These are phyloP conservation scores for Trametes pubescens DNA, from an alignment of 1,284 basidiomycete species.

Conservation along the genomic window DNA sequence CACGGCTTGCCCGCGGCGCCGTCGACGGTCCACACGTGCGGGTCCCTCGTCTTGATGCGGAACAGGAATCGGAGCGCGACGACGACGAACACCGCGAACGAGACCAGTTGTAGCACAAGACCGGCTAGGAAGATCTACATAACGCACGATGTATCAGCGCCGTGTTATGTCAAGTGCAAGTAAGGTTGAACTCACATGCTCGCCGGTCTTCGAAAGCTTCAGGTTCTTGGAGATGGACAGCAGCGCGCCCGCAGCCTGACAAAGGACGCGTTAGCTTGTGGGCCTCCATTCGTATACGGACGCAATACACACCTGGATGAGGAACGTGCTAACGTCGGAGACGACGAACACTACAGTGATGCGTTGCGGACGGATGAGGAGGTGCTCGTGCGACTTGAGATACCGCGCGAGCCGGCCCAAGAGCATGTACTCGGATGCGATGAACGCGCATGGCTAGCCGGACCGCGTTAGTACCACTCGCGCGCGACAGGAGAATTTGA, in stretches of 20 bases:
- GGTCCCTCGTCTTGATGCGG: conserved; percentile 56
- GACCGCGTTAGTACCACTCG: not conserved
- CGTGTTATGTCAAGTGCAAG: not conserved
- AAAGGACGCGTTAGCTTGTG: not conserved
- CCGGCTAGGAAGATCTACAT: conserved; percentile 69
- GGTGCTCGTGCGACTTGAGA: conserved; percentile 57
- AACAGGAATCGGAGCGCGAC: conserved; percentile 68
- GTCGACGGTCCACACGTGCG: conserved; percentile 55
- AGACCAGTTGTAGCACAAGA: conserved; percentile 67
- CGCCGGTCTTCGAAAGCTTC: conserved; percentile 27
- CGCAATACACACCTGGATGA: conserved; percentile 59
- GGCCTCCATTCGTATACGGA: too few relatives aligned
- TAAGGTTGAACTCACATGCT: conserved; percentile 20
- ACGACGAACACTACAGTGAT: conserved; percentile 62
- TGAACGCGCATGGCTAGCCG: conserved; percentile 72
- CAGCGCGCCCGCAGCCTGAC: conserved; percentile 53
- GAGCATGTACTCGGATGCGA: conserved; percentile 76
- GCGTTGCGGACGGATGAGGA: conserved; percentile 61
- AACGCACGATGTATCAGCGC: not conserved
- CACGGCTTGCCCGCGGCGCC: conserved; percentile 45
- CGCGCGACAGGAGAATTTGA: not conserved
- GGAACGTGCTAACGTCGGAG: conserved; percentile 73
- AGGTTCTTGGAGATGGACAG: conserved; percentile 45
- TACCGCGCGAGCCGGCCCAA: conserved; percentile 67
- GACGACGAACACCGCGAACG: conserved; percentile 67